A percentile compares a stretch with the other conserved stretches of the same genome.
Conservation (phyloP, 805 yeast species). For the Schizosaccharomyces octosporus region DNA sequence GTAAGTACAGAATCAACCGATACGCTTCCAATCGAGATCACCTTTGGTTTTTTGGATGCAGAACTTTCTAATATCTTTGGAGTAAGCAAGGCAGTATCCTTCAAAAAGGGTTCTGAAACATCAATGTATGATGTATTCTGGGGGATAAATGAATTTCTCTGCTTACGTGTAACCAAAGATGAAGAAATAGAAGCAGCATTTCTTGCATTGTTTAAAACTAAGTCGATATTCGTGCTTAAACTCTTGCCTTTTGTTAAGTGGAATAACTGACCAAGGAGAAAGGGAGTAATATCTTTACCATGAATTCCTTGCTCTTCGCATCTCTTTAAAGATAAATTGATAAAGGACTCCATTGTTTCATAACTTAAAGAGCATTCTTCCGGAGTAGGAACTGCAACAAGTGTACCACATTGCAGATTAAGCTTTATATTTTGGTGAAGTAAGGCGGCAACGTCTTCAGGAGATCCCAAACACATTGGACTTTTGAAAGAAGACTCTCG, state of each 20-base stretch:
- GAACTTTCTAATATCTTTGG: too few species aligned
- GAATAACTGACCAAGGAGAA: conserved; percentile 39
- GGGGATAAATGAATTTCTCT: not conserved
- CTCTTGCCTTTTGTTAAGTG: conserved; percentile 44
- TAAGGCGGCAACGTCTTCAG: conserved; percentile 36
- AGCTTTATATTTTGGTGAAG: conserved; percentile 24
- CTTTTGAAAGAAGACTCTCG: conserved; percentile 50
- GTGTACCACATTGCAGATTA: conserved; percentile 37
- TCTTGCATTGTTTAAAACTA: conserved; percentile 53
- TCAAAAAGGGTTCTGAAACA: not conserved
- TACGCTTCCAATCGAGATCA: conserved; percentile 39
- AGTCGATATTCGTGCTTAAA: conserved; percentile 42
- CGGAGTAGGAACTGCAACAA: conserved; percentile 72
- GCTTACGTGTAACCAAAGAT: conserved; percentile 18
- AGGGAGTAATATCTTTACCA: conserved; percentile 68
- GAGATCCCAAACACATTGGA: conserved; percentile 35
- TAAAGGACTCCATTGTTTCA: conserved; percentile 27
- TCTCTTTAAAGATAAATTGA: conserved; percentile 30
- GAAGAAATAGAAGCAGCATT: conserved; percentile 45
- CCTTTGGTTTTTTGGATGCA: not conserved
- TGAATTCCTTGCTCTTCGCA: conserved; percentile 28
- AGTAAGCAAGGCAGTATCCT: not conserved
- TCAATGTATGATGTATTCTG: not conserved
- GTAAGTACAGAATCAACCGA: conserved; percentile 47
- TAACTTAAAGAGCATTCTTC: conserved; percentile 31